Evolutionary conservation across 805 yeast species (phyloP), one percentile per base, ranked within the genome.

Genomic region (Yarrowia bubula): DNA sequence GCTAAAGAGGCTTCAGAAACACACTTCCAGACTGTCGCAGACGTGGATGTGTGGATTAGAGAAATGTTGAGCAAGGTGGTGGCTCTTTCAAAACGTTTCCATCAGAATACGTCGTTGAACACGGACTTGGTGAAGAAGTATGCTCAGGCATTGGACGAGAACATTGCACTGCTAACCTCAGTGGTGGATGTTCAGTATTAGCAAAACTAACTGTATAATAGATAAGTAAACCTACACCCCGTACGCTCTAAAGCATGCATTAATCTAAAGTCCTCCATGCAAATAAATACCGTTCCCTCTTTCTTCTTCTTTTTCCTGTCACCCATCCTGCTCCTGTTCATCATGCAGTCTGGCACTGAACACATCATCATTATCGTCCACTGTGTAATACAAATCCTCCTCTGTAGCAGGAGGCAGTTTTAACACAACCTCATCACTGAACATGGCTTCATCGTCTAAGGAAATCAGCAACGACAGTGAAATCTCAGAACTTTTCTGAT

Each of bases 401-500:
- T 69, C 73, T 1, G 73, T 67, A 8, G 73, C 73, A 15, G 76
- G 74, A 14, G 79, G 76, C 15, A 76, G 69, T 55, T 77, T 73
- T 71, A 75, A 72, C 31, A 72, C 70, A 28, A 70, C 69, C 39
- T 69, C 73, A n/a, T 58, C 64, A 37, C 69, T 68, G 66, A 76
- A 76, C 72, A 75, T 71, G 35, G 75, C 76, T 33, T 73, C 72
- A 63, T 76, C 78, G 65, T 73, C 76, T 3, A 74, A 73, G 28
- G 74, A 71, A 44, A 75, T 68, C 41, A 74, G 69, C 64, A 75
- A 75, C 11, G 73, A 68, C 38, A 75, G 66, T 10, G 74, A 70
- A 50, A 71, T 66, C 64, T 74, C 77, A 1, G 74, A 69, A 9
- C 75, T 72, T 31, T 75, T 73, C 67, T 72, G 77, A 68, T 69